These are phyloP conservation scores for Saccharum hybrid DNA, from an alignment of 202 grass and related monocot genomes.

Conservation along the genomic window DNA sequence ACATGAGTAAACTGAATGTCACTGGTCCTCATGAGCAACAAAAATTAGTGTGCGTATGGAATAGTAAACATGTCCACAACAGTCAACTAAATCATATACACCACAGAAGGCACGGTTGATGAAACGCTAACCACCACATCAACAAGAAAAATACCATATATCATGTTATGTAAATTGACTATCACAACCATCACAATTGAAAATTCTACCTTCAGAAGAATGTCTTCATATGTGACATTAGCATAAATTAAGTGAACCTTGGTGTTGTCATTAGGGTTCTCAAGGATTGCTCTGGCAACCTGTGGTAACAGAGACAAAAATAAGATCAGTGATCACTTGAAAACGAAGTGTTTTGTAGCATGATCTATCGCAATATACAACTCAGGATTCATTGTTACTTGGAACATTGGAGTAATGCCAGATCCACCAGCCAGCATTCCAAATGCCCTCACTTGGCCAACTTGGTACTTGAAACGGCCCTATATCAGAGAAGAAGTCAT, in stretches of 20 bases:
- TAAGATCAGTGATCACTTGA: conserved; percentile 11
- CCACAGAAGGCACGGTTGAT: not conserved
- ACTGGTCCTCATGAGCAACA: not conserved
- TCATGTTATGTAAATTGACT: not conserved
- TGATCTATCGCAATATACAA: conserved; percentile 19
- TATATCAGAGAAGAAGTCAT: conserved; percentile 40
- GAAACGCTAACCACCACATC: not conserved
- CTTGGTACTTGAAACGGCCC: conserved; percentile 96
- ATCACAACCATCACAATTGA: conserved; percentile 6
- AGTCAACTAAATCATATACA: not conserved
- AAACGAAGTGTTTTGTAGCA: not conserved
- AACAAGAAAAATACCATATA: not conserved
- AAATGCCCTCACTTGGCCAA: conserved; percentile 90
- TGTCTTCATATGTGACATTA: conserved; percentile 91
- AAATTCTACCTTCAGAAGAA: conserved; percentile 88
- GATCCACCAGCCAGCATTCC: conserved; percentile 98
- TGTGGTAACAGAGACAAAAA: conserved; percentile 39
- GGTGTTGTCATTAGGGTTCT: conserved; percentile 79
- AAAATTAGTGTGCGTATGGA: not conserved
- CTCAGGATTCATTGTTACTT: conserved; percentile 57
- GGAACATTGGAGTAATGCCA: conserved; percentile 97
- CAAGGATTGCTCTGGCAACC: conserved; percentile 95
- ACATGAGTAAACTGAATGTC: not conserved
- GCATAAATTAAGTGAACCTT: conserved; percentile 95
- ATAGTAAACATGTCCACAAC: not conserved